phyloP scores from a whole-genome alignment of 306 rosid species.

The Citrullus mucosospermus region DNA sequence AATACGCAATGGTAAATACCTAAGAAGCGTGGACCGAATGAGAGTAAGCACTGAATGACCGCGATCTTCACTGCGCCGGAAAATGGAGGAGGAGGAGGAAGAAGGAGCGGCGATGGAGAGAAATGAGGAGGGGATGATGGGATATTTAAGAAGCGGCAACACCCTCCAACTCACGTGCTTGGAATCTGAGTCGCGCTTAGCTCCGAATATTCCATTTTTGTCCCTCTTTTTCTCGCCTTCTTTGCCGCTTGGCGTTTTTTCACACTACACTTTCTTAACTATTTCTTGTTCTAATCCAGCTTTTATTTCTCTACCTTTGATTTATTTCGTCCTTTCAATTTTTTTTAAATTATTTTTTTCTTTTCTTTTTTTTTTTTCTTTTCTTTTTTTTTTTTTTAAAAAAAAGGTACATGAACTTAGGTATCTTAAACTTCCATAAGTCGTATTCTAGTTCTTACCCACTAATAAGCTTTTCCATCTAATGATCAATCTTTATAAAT shows the following conservation, averaged over 20 bases:
- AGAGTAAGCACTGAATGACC: neutral
- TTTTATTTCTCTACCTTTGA: neutral
- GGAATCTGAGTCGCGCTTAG: neutral
- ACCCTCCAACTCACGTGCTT: neutral
- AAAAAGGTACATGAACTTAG: too few species aligned
- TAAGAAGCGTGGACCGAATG: too few species aligned
- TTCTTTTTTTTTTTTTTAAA: too few species aligned
- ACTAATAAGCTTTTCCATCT: too few species aligned
- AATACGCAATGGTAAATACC: neutral
- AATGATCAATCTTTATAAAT: too few species aligned
- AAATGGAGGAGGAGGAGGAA: neutral
- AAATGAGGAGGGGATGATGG: neutral
- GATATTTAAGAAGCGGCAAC: slow-evolving; percentile 16
- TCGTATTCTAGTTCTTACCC: too few species aligned
- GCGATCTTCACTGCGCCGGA: neutral
- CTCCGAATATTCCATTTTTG: neutral
- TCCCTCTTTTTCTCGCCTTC: neutral
- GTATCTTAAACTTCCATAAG: too few species aligned
- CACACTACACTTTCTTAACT: neutral
- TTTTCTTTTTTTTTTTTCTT: too few species aligned
- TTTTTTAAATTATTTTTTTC: too few species aligned
- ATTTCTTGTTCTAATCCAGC: neutral
- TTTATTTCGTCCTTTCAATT: too few species aligned
- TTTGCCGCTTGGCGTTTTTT: neutral
- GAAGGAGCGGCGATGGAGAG: neutral